Evolutionary conservation across 1,284 basidiomycete genomes (phyloP).

Genomic region (Amylostereum chailletii): DNA sequence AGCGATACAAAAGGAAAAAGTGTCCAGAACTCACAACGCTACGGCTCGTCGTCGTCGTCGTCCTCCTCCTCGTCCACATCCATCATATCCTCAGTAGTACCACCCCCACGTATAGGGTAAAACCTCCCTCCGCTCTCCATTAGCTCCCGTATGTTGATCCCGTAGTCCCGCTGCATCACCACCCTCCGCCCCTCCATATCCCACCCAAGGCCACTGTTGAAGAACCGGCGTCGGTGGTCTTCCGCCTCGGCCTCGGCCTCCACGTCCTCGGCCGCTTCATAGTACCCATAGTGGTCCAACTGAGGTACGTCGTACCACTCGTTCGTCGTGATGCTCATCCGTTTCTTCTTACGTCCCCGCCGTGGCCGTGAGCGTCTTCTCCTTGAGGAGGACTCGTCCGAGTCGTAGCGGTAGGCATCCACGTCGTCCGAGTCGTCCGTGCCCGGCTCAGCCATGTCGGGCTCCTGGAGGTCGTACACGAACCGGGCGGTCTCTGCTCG

Average conservation of each 20-base stretch:
- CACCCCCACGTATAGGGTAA: too few species aligned
- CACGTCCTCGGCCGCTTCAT: not conserved
- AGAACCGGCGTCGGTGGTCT: not conserved
- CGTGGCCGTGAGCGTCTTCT: slow-evolving; percentile 21
- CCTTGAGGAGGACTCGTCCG: slow-evolving; percentile 29
- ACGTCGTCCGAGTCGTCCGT: slow-evolving; percentile 29
- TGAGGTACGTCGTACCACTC: slow-evolving; percentile 39
- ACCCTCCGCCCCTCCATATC: not conserved
- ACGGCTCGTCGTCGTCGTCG: too few species aligned
- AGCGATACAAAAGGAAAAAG: too few species aligned
- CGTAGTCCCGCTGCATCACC: too few species aligned
- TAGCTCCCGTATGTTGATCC: too few species aligned
- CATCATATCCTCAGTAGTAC: too few species aligned
- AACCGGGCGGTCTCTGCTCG: slow-evolving; percentile 53
- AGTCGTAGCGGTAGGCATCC: slow-evolving; percentile 17
- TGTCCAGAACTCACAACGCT: too few species aligned
- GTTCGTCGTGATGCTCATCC: slow-evolving; percentile 63
- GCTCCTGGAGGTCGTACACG: slow-evolving; percentile 52
- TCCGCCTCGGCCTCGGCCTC: too few species aligned
- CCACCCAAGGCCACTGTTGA: not conserved
- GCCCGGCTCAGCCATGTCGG: slow-evolving; percentile 42
- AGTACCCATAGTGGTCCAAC: slow-evolving; percentile 15
- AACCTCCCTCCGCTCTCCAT: too few species aligned
- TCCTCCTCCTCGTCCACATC: too few species aligned
- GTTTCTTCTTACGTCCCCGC: slow-evolving; percentile 27